These are phyloP conservation scores for Syzygium malaccense DNA, from an alignment of 441 rosid genomes.

Conservation along the genomic window DNA sequence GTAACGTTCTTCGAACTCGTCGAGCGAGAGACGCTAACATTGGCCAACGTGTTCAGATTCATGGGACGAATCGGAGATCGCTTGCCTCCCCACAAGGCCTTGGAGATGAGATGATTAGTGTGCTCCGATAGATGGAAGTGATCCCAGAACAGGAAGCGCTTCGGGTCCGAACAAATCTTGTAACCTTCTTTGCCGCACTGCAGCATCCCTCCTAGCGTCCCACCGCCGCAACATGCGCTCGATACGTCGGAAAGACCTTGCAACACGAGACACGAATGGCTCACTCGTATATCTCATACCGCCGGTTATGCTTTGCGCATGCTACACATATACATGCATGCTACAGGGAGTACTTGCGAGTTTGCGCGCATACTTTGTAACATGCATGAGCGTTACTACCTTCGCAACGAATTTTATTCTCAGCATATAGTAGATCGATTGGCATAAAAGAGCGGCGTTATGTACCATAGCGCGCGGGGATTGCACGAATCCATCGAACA, in stretches of 20 bases:
- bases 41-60: slow-evolving; percentile 37
- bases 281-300: neutral
- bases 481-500: slow-evolving; percentile 31
- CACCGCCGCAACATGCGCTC: slow-evolving; percentile 49
- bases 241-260: slow-evolving; percentile 37
- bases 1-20: neutral
- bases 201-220: slow-evolving; percentile 31
- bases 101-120: slow-evolving; percentile 40
- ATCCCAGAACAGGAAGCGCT: slow-evolving; percentile 50
- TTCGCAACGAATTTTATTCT: neutral
- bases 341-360: neutral
- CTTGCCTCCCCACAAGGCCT: slow-evolving; percentile 48
- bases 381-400: neutral
- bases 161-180: slow-evolving; percentile 35
- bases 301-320: neutral
- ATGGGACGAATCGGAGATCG: slow-evolving; percentile 30
- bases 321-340: neutral
- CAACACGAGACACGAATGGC: neutral
- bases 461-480: slow-evolving; percentile 46
- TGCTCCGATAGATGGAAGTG: slow-evolving; percentile 53
- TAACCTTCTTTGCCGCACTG: slow-evolving; percentile 57
- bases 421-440: neutral
- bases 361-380: neutral
- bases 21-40: neutral
- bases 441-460: neutral